Percentiles rank a stretch among this genome's conserved stretches.
These are phyloP conservation scores for Solanum sejunctum DNA, from an alignment of 257 asterid genomes.

Conservation along the genomic window DNA sequence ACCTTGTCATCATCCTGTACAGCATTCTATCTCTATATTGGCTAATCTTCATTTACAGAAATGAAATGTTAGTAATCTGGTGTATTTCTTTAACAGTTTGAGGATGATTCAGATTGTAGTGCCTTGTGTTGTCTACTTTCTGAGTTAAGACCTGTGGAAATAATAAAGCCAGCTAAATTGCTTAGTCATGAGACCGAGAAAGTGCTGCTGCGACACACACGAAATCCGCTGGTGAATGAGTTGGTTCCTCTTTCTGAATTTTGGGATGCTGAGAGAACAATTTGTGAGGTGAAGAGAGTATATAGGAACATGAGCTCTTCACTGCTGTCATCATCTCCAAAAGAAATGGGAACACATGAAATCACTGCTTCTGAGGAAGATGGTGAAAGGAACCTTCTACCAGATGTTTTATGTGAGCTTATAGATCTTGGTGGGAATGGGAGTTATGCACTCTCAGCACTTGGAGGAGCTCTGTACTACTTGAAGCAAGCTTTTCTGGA, in stretches of 20 bases:
- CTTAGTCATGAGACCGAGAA: constrained; percentile 79
- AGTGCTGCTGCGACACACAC: constrained; percentile 60
- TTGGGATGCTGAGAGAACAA: constrained; percentile 86
- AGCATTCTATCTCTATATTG: neutral
- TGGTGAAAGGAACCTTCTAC: constrained; percentile 34
- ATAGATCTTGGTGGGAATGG: constrained; percentile 67
- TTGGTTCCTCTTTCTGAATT: constrained; percentile 81
- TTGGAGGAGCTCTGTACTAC: constrained; percentile 84
- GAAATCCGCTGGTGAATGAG: constrained; percentile 76
- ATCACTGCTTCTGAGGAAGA: constrained; percentile 17
- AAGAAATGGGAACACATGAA: constrained; percentile 15
- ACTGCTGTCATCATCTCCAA: constrained; percentile 18
- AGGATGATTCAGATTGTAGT: constrained; percentile 91
- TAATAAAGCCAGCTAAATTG: constrained; percentile 82
- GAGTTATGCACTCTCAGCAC: constrained; percentile 81
- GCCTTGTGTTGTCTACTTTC: constrained; percentile 69
- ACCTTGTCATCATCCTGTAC: neutral
- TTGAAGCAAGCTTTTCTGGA: constrained; percentile 84
- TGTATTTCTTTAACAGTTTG: constrained; percentile 43
- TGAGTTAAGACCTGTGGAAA: constrained; percentile 92
- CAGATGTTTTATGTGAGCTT: constrained; percentile 54
- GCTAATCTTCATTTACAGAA: neutral
- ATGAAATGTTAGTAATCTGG: neutral
- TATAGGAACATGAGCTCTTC: constrained; percentile 29
- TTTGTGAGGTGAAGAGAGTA: constrained; percentile 43